phyloP scores from a whole-genome alignment of 2,329 filamentous ascomycete species.

The Beauveria sp. region DNA sequence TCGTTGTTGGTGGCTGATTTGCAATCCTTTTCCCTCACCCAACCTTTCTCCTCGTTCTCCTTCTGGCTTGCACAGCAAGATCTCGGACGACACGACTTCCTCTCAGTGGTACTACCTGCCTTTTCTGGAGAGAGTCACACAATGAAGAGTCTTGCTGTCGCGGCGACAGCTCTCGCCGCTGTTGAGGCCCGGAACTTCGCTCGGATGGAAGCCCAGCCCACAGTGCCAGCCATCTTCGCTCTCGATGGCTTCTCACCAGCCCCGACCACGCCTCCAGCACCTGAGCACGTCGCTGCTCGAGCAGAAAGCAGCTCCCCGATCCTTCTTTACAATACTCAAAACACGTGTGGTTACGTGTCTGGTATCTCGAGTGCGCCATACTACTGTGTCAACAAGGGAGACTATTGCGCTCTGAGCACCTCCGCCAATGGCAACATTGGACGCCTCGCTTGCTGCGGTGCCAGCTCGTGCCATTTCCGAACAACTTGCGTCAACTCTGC shows the following conservation, averaged over 20 bases:
- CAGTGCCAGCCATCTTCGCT: conserved; percentile 5
- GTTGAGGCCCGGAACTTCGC: conserved; percentile 1
- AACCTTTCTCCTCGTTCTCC: background rate
- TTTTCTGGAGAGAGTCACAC: background rate
- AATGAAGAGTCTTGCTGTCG: background rate
- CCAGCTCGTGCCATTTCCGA: conserved; percentile 25
- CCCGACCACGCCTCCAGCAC: conserved; percentile 16
- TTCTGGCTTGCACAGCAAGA: background rate
- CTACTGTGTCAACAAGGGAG: conserved; percentile 26
- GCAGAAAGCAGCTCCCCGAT: conserved; percentile 18
- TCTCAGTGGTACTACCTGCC: background rate
- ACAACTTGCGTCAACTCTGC: conserved; percentile 32
- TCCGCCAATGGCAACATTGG: conserved; percentile 23
- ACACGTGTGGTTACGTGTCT: conserved; percentile 42
- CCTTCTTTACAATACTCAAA: conserved; percentile 38
- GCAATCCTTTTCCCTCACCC: background rate
- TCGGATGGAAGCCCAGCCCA: conserved; percentile 4
- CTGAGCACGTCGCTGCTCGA: conserved; percentile 26
- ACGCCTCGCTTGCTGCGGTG: conserved; percentile 35
- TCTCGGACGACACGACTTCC: background rate
- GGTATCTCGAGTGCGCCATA: conserved; percentile 32
- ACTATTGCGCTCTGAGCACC: conserved; percentile 34
- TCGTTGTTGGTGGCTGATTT: background rate
- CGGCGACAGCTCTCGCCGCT: background rate
- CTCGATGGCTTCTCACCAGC: conserved; percentile 9